phyloP scores from a whole-genome alignment of 2,329 filamentous ascomycete species.

The Fonsecaea monophora region DNA sequence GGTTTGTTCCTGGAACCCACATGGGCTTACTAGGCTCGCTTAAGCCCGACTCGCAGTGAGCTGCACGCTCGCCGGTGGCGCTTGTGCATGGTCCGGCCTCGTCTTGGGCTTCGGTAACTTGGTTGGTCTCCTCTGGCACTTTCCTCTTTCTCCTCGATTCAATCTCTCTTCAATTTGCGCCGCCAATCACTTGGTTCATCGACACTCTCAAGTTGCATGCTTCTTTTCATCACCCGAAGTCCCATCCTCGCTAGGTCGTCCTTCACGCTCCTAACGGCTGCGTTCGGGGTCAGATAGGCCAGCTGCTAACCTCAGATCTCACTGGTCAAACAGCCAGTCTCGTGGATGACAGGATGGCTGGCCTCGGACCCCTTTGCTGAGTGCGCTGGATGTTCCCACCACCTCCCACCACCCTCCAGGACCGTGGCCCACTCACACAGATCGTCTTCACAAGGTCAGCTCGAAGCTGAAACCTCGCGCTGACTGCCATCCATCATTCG shows the following conservation, averaged over 20 bases:
- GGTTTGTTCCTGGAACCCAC: background rate
- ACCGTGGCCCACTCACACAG: constrained; percentile 27
- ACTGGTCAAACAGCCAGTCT: constrained; percentile 35
- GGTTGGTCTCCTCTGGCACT: constrained; percentile 5
- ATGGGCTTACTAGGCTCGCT: background rate
- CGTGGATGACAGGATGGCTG: constrained; percentile 24
- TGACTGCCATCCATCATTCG: constrained; percentile 25
- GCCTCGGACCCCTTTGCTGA: constrained; percentile 20
- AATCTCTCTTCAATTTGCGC: constrained; percentile 30
- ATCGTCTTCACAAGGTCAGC: constrained; percentile 28
- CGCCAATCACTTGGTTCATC: constrained; percentile 28
- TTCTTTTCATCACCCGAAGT: constrained; percentile 27
- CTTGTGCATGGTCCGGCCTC: background rate
- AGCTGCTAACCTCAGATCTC: constrained; percentile 28
- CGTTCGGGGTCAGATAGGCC: constrained; percentile 24
- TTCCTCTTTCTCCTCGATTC: constrained; percentile 19
- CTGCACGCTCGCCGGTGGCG: background rate
- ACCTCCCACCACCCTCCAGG: constrained; percentile 6
- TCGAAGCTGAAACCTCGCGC: constrained; percentile 35
- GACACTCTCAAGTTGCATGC: constrained; percentile 13
- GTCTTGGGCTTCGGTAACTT: background rate
- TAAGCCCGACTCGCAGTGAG: background rate
- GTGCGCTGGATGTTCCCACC: constrained; percentile 8
- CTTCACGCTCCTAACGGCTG: constrained; percentile 26
- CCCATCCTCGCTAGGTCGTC: constrained; percentile 31